Base-by-base conservation (phyloP, 2,329 filamentous ascomycete genomes). In the Botryotinia convoluta region DNA sequence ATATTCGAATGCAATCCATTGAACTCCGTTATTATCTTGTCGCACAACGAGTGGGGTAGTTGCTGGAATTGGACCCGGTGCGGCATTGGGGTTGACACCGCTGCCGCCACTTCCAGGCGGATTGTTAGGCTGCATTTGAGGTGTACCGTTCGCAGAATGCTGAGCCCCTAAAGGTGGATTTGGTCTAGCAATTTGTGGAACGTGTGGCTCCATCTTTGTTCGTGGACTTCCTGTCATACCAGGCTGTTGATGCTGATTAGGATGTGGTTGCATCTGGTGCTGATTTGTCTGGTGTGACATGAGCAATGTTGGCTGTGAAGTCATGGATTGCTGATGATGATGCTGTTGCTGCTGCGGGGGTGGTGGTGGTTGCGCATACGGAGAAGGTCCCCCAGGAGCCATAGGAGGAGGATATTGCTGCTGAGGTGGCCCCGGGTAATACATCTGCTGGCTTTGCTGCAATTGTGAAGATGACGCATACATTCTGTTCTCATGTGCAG, bases 1-100 rank as follows among this genome's bases (percentile, higher is more conserved):
- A 82, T 99, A 99, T 82, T 99, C 96, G 76, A 98, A 99, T 0
- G 94, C 94, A 80, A 98, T 98, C 96, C 96, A 98, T 83, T 98
- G 96, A 10, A 98, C 95, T 14, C 96, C 96, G 77, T 97, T 98
- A 80, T 93, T 92, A 79, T 98, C 96, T 83, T 98, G 95, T 77
- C 95, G 87, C 37, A 98, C 95, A 14, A 98, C 95, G 14, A 98
- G 86, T 0, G 96, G 96, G 0, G 96, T 98, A 4, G 96, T 99
- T 0, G 96, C 96, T 20, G 96, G 96, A 79, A 99, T 99, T 0
- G 96, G 96, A 3, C 96, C 96, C 10, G 96, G 96, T 1, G 96
- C 96, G 51, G 95, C 94, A 80, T 95, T 97, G 18, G 94, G 91
- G 81, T 96, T 97, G 45, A 94, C 88, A 35, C 89, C 91, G 8